phyloP scores from a whole-genome alignment of 2,329 filamentous ascomycete genomes.

The Bipolaris oryzae region DNA sequence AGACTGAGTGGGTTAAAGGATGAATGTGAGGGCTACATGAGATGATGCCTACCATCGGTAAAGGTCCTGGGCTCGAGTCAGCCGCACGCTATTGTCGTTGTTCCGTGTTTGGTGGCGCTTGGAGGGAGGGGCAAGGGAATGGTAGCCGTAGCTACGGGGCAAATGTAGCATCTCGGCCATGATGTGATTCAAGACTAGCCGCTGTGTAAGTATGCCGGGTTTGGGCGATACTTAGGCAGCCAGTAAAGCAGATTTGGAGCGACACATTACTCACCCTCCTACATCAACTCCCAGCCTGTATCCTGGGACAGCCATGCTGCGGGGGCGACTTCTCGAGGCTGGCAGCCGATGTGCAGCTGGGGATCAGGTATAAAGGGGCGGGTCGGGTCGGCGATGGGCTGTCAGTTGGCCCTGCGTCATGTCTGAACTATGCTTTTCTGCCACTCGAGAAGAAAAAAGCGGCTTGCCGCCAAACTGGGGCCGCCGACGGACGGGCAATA shows the following conservation, averaged over 20 bases:
- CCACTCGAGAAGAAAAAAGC: not conserved
- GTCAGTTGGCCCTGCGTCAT: constrained; percentile 14
- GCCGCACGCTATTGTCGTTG: constrained; percentile 1
- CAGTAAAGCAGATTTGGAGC: not conserved
- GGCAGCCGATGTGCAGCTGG: not conserved
- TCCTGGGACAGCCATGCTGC: constrained; percentile 21
- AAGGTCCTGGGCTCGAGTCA: constrained; percentile 49
- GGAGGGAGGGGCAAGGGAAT: not conserved
- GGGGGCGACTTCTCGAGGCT: not conserved
- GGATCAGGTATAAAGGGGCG: not conserved
- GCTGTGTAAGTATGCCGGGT: not conserved
- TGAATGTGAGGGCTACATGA: not conserved
- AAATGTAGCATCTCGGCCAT: not conserved
- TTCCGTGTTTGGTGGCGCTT: not conserved
- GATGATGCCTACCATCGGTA: constrained; percentile 46
- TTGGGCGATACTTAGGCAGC: not conserved
- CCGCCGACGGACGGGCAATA: constrained; percentile 3
- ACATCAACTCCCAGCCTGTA: constrained; percentile 45
- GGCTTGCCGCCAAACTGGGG: constrained; percentile 9
- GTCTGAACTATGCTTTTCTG: constrained; percentile 16
- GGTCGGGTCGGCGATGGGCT: not conserved
- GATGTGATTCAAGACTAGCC: not conserved
- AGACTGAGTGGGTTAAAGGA: constrained; percentile 34
- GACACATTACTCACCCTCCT: constrained; percentile 37
- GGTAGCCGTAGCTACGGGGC: not conserved